A percentile compares a stretch with the other conserved stretches of the same genome.
Evolutionary conservation across 805 yeast genomes (phyloP).

Genomic region (Suhomyces tanzawaensis): DNA sequence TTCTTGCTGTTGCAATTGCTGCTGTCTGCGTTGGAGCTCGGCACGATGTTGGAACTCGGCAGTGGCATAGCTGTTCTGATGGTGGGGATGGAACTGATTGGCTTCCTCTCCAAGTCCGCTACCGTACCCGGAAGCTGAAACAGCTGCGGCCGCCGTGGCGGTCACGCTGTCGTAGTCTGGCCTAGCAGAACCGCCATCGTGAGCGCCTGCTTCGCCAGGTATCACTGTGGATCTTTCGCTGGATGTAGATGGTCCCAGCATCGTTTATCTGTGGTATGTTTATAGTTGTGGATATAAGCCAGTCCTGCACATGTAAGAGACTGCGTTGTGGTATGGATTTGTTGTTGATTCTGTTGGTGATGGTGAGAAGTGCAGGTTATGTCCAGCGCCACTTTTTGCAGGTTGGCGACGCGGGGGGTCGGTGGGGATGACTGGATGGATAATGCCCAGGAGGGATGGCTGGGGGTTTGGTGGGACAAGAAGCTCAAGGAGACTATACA

Average conservation of each 20-base stretch:
- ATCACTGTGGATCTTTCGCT: constrained; percentile 24
- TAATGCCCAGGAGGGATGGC: no score
- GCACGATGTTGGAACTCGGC: constrained; percentile 21
- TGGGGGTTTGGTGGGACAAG: no score
- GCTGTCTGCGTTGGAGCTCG: constrained; percentile 18
- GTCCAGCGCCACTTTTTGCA: neutral
- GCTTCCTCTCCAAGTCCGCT: constrained; percentile 9
- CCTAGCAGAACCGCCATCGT: constrained; percentile 9
- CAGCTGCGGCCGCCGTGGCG: constrained; percentile 17
- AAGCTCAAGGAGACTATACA: no score
- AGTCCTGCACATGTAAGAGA: constrained; percentile 24
- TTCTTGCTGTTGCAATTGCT: constrained; percentile 17
- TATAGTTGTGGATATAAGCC: constrained; percentile 17
- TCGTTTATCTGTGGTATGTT: constrained; percentile 5
- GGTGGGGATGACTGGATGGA: no score
- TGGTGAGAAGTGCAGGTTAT: constrained; percentile 4
- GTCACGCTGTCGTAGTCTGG: constrained; percentile 15
- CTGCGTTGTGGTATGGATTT: constrained; percentile 5
- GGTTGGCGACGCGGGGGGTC: neutral
- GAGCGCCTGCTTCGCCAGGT: constrained; percentile 9
- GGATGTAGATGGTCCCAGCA: constrained; percentile 32
- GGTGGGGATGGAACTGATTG: constrained; percentile 13
- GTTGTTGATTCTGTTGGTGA: constrained; percentile 6
- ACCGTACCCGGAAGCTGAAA: constrained; percentile 9
- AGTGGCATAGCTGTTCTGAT: constrained; percentile 12